A percentile compares a stretch with the other conserved stretches of the same genome.
These are phyloP conservation scores for Candida easanensis DNA, from an alignment of 805 yeast species.

Conservation along the genomic window DNA sequence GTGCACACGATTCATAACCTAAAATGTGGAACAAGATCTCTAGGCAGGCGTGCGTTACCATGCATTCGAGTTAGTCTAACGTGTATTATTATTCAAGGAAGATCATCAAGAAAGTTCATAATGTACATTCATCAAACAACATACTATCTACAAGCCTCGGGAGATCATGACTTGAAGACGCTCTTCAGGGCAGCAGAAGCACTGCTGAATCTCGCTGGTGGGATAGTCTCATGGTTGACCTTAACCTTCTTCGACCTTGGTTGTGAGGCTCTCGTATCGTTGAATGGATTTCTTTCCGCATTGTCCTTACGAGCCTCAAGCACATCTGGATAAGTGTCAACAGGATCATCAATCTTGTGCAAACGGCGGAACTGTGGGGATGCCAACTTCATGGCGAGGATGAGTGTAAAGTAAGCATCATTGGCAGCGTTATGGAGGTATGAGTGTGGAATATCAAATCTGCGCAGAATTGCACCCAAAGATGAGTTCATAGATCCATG, in stretches of 20 bases:
- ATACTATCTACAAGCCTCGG: too few relatives aligned
- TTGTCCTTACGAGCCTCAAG: background rate
- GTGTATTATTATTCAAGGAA: too few relatives aligned
- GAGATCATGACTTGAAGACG: too few relatives aligned
- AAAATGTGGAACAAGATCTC: too few relatives aligned
- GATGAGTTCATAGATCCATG: conserved; percentile 39
- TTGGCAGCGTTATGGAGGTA: conserved; percentile 70
- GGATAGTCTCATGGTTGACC: background rate
- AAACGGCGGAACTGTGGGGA: conserved; percentile 42
- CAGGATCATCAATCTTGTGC: conserved; percentile 7
- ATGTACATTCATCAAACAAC: too few relatives aligned
- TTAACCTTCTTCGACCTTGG: background rate
- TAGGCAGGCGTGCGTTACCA: too few relatives aligned
- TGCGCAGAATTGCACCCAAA: conserved; percentile 44
- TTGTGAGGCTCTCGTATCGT: background rate
- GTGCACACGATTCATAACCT: too few relatives aligned
- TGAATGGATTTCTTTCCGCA: background rate
- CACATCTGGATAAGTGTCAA: background rate
- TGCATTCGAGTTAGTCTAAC: too few relatives aligned
- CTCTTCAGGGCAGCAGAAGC: background rate
- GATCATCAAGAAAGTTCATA: too few relatives aligned
- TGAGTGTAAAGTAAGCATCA: conserved; percentile 62
- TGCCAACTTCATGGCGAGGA: conserved; percentile 46
- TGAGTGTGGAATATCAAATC: conserved; percentile 52
- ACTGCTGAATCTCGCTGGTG: background rate